Evolutionary conservation across 1,139 yeast genomes (phyloP), one percentile per base, ranked within the genome.

Genomic region (Lodderomyces theae): DNA sequence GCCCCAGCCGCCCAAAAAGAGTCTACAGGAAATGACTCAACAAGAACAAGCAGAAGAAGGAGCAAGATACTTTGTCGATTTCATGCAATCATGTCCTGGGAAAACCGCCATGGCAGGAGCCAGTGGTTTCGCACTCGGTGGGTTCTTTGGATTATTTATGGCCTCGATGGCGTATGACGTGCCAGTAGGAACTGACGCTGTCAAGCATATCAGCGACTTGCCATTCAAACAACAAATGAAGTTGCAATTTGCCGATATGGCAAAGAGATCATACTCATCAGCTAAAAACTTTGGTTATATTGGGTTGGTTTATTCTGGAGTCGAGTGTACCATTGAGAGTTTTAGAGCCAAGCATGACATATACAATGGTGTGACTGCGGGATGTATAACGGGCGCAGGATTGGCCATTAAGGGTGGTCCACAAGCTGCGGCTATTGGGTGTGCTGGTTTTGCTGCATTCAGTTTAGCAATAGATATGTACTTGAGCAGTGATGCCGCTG

Each of bases 381-480:
- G 98, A 2, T 92, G 97, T 63, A 71, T 90, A 41, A 92, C 98
- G 0, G 98, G 97, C 35, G 83, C 80, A 16, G 97, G 96, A 0
- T 74, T 92, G 44, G 95, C 97, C 3, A 77, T 86, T 50, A 87
- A 86, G 58, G 81, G 92, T 32, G 98, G 98, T 1, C 98, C 98
- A 1, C 90, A 84, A 56, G 95, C 96, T 23, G 95, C 96, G 0
- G 54, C 80, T 25, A 63, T 90, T 44, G 98, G 98, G 1, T 92
- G 97, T 71, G 97, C 95, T 24, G 98, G 97, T 11, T 92, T 92
- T 69, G 97, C 98, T 12, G 96, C 95, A 3, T 92, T 92, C 61
- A 85, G 95, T 43, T 82, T 95, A 8, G 97, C 97, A 7, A 85
- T 92, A 48, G 97, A 92, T 60, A 65, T 87, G 53, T 92, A 92